Percentiles rank a stretch among this genome's conserved stretches.
These are phyloP conservation scores for Isatis lusitanica DNA, from an alignment of 441 rosid genomes.

Conservation along the genomic window DNA sequence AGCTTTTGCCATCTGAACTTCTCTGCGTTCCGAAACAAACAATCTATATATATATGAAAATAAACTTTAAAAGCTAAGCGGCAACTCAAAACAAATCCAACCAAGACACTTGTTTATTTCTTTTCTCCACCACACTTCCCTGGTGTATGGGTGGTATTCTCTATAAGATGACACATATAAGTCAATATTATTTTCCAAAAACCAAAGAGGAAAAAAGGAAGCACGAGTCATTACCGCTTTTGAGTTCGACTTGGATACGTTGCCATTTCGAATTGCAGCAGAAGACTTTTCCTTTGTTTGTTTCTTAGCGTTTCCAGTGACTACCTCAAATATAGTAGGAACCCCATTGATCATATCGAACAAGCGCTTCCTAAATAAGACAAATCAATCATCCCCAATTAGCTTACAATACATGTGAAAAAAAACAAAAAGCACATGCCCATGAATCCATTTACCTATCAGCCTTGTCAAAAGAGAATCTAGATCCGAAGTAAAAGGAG, in stretches of 20 bases:
- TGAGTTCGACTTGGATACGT: constrained; percentile 50
- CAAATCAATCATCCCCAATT: background rate
- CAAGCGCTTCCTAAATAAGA: constrained; percentile 47
- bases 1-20: constrained; percentile 44
- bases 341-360: constrained; percentile 56
- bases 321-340: constrained; percentile 57
- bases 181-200: background rate
- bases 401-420: background rate
- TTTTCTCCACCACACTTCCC: background rate
- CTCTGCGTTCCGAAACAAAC: background rate
- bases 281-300: constrained; percentile 36
- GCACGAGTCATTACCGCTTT: constrained; percentile 38
- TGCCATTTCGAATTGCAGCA: constrained; percentile 47
- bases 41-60: background rate
- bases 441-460: constrained; percentile 38
- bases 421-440: background rate
- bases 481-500: constrained; percentile 55
- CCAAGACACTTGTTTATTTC: background rate
- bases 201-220: background rate
- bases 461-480: constrained; percentile 45
- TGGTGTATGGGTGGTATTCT: background rate
- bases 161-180: background rate
- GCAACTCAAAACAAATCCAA: background rate
- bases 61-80: background rate
- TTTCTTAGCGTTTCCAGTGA: constrained; percentile 44